Evolutionary conservation across 2,329 filamentous ascomycete genomes (phyloP), one percentile per base, ranked within the genome.

Genomic region (Verticillium alfalfae): DNA sequence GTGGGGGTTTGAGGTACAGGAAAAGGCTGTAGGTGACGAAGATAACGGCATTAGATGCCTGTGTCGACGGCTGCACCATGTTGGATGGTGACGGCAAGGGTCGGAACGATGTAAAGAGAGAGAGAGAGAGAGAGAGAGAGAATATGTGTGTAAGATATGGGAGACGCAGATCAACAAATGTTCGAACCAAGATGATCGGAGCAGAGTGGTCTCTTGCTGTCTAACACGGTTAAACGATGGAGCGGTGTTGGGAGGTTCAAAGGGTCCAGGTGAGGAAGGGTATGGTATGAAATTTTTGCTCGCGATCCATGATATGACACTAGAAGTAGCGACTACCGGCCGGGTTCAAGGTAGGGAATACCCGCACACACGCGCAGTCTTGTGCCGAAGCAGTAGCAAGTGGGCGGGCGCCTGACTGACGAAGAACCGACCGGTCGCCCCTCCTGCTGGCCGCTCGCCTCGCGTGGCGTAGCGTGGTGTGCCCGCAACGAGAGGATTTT

Each of bases 31-130:
- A 93, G 58, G 89, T 92, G 60, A 92, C 78, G 72, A 93, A 94
- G 72, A 95, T 89, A 72, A 94, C 81, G 80, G 90, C 90, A 79
- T 94, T 93, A 37, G 91, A 93, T 71, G 90, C 90, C 82, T 84
- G 78, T 61, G 81, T 86, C 1, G 91, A 93, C 62, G 90, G 90
- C 67, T 88, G 83, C 22, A 89, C 89, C 91, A 94, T 95, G 62
- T 34, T 76, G 57, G 34, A n/a, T 22, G 39, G 12, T 26, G 10
- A 13, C 45, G 45, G 31, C 45, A 13, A n/a, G 54, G 34, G 54
- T 34, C 54, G 31, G 13, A 12, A 56, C 16, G 54, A 6, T 10
- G 26, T 56, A 5, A 7, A 22, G 9, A 13, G 9, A 45, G n/a
- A 18, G 16, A 22, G 9, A 13, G 9, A 45, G n/a, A 18, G 22